Evolutionary conservation across 208 protist species (phyloP), one percentile per base, ranked within the genome.

Genomic region (Leishmania aethiopica): DNA sequence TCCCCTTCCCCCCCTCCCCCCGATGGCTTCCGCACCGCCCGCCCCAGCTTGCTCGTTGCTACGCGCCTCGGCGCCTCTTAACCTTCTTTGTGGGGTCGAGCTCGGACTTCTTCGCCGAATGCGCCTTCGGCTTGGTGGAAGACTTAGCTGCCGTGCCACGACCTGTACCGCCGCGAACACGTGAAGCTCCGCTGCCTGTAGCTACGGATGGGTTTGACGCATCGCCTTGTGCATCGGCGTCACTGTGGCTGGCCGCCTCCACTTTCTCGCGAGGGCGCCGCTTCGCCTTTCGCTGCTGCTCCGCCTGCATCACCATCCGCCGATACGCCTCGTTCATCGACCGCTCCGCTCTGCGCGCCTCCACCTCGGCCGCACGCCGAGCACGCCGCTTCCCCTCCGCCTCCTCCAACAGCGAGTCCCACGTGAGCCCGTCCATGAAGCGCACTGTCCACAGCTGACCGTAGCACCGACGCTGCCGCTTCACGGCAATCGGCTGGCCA

Each of bases 401-500:
- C 84, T 90, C 85, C 82, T 94, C 91, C 8, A 90, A 67, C 64
- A 97, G 77, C 45, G 78, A 78, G 71, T 94, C 89, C 91, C 89
- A 96, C 60, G 90, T 90, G 71, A 95, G 89, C 42, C 84, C 88
- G 0, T 86, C 77, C 59, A 94, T 84, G 73, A 90, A 94, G 75
- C 90, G 86, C 4, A 97, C 92, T 8, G 86, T 94, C 93, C 94
- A 97, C 78, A 97, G 84, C 84, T 96, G 88, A 7, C 92, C 94
- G 80, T 89, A 87, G 84, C 94, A 95, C 51, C 84, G 79, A 8
- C 94, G 92, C 62, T 87, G 88, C 17, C 92, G 88, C 79, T 91
- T 92, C 67, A 90, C 91, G 22, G 88, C 89, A 3, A 97, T 88
- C 3, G 91, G 82, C 32, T 85, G 87, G 1, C 81, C 90, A 80